phyloP scores from a whole-genome alignment of 106 monocot genomes.

The Dendrobium huoshanense region DNA sequence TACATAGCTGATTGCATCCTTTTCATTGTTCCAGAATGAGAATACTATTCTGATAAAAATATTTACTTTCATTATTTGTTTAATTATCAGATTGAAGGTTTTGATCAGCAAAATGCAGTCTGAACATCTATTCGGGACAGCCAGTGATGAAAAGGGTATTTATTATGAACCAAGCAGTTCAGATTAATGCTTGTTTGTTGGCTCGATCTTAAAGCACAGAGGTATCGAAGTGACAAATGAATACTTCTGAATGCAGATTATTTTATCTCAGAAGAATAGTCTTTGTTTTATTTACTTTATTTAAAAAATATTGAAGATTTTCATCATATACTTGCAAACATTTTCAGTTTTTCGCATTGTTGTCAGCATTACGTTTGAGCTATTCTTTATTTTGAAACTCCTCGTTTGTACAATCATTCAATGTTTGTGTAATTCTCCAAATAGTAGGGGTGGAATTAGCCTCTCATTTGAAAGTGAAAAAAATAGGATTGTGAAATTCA shows the following conservation, averaged over 20 bases:
- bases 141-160: background rate
- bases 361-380: background rate
- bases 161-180: background rate
- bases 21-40: no score
- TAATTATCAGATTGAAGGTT: constrained; percentile 1
- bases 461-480: no score
- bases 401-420: background rate
- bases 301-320: background rate
- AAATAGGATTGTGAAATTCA: no score
- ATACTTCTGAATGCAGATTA: background rate
- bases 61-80: no score
- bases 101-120: background rate
- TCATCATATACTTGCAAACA: background rate
- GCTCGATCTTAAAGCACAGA: background rate
- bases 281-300: background rate
- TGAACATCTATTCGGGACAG: background rate
- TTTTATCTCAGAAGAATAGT: background rate
- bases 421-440: no score
- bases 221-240: background rate
- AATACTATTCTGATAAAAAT: no score
- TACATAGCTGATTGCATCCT: no score
- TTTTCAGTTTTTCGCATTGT: background rate
- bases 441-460: no score
- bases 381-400: background rate
- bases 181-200: background rate